Evolutionary conservation across 345 rosid species (phyloP), one percentile per base, ranked within the genome.

Genomic region (Raphanus sativus): DNA sequence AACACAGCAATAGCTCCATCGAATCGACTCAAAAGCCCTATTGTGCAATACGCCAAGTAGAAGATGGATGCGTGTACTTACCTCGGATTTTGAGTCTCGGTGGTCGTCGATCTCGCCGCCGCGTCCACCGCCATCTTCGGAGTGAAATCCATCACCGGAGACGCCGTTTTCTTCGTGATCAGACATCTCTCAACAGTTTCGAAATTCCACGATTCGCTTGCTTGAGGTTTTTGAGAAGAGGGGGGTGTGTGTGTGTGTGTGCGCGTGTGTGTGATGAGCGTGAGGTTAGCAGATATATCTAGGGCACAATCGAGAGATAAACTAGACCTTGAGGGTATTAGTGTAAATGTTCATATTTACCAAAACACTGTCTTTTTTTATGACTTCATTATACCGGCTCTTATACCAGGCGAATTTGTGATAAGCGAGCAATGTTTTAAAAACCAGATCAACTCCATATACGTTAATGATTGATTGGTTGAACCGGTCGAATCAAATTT

Each of bases 1-100:
- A 72, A 16, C 9, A 58, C 11, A 10, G 6, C 0, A 1, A 50
- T n/a, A 50, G 21, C 55, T 5, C 55, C 21, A n/a, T 6, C n/a
- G 2, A 50, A n/a, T 6, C n/a, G 2, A 50, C 8, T 8, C 12
- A 36, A 17, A 66, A 12, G 0, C 40, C 40, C 28, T 29, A 56
- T 28, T 61, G 65, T n/a, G 13, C 16, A 45, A 58, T 24, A 24
- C 29, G 12, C 5, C 6, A 58, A 26, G 29, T 58, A 11, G 33
- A 59, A 24, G 64, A 5, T 36, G 50, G 50, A 38, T 38, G 29
- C 10, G 63, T 7, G 30, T 10, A 10, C 2, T 26, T 62, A 92
- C 97, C 92, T 70, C 86, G 63, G 91, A 85, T 79, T 88, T 88
- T 25, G 85, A 84, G 76, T 89, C 90, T 67, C 77, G 77, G 67